phyloP scores from a whole-genome alignment of 306 rosid genomes.

The Castanea crenata region DNA sequence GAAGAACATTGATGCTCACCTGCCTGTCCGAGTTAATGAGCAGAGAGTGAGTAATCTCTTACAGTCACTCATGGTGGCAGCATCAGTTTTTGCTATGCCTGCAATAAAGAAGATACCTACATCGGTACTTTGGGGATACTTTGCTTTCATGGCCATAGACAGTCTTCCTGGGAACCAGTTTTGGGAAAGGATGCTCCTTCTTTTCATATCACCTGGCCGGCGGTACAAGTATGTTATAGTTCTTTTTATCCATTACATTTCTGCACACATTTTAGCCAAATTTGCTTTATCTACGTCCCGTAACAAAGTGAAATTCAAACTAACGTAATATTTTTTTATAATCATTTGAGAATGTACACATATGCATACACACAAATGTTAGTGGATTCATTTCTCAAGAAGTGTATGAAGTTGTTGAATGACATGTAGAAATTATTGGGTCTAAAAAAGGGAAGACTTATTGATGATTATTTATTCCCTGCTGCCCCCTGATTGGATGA shows the following conservation, averaged over 20 bases:
- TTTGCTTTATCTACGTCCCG: not conserved
- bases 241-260: slow-evolving; percentile 2
- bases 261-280: not conserved
- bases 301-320: not conserved
- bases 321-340: not conserved
- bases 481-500: not conserved
- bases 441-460: not conserved
- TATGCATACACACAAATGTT: no score
- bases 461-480: not conserved
- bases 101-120: slow-evolving; percentile 72
- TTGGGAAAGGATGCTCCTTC: slow-evolving; percentile 74
- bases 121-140: slow-evolving; percentile 91
- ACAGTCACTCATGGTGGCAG: slow-evolving; percentile 79
- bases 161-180: slow-evolving; percentile 94
- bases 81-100: slow-evolving; percentile 69
- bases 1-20: slow-evolving; percentile 66
- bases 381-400: not conserved
- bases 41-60: slow-evolving; percentile 86
- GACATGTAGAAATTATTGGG: not conserved
- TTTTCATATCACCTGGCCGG: slow-evolving; percentile 64
- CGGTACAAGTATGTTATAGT: slow-evolving; percentile 59
- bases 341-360: not conserved
- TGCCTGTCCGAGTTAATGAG: slow-evolving; percentile 86
- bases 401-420: not conserved
- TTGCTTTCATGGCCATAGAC: slow-evolving; percentile 90